A percentile compares a stretch with the other conserved stretches of the same genome.
These are phyloP conservation scores for Medicago arabica DNA, from an alignment of 306 rosid species.

Conservation along the genomic window DNA sequence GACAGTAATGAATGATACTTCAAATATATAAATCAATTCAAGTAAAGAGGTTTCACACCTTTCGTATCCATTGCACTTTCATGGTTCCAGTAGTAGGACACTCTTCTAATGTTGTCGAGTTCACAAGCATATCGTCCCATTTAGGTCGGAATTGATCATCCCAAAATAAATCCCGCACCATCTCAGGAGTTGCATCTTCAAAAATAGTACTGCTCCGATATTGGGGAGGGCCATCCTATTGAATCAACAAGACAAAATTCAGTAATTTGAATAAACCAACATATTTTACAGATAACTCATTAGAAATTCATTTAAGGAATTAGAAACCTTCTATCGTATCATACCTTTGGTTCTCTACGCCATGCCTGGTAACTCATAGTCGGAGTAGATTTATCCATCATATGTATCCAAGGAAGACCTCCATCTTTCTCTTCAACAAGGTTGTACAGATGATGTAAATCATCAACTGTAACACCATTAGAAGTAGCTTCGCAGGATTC, in stretches of 20 bases:
- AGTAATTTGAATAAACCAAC: background rate
- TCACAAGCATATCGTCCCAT: conserved; percentile 65
- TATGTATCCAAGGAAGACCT: conserved; percentile 62
- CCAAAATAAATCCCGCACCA: conserved; percentile 68
- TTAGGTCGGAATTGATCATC: conserved; percentile 62
- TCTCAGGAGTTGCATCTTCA: conserved; percentile 72
- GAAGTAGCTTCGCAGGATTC: conserved; percentile 28
- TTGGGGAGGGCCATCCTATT: conserved; percentile 64
- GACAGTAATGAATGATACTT: background rate
- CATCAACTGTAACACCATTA: conserved; percentile 41
- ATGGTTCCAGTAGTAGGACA: conserved; percentile 66
- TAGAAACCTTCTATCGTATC: background rate
- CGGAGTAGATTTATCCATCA: conserved; percentile 66
- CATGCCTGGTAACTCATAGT: conserved; percentile 62
- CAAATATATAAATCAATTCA: background rate
- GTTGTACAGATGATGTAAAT: conserved; percentile 49
- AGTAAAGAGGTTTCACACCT: conserved; percentile 41
- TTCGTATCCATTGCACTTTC: conserved; percentile 65
- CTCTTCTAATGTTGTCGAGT: conserved; percentile 56
- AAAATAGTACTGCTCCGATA: conserved; percentile 63
- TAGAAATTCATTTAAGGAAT: background rate
- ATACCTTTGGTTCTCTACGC: conserved; percentile 67
- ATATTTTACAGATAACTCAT: background rate
- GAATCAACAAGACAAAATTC: conserved; percentile 28
- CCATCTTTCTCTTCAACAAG: conserved; percentile 69